Evolutionary conservation across 1,139 yeast species (phyloP).

Genomic region (Kazachstania sp.): DNA sequence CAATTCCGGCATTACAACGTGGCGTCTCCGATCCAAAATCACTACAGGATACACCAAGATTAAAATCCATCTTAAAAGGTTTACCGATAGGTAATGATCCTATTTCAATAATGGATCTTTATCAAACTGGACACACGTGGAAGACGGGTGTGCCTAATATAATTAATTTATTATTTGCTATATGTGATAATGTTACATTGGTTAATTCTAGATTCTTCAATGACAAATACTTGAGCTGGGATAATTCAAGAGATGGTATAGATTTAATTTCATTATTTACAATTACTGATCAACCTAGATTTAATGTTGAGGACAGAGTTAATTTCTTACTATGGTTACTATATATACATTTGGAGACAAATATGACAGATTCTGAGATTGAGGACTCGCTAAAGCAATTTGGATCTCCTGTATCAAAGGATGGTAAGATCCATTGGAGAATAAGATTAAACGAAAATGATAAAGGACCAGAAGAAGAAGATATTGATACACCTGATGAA

Average conservation of each 20-base stretch:
- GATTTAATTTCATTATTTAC: conserved; percentile 43
- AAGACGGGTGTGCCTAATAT: conserved; percentile 34
- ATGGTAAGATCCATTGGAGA: not conserved
- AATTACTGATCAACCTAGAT: conserved; percentile 47
- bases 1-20: conserved; percentile 82
- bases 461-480: conserved; percentile 9
- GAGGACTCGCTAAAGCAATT: conserved; percentile 50
- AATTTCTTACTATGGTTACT: conserved; percentile 73
- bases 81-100: conserved; percentile 39
- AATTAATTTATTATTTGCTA: conserved; percentile 63
- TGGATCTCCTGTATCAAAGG: conserved; percentile 33
- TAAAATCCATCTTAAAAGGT: conserved; percentile 83
- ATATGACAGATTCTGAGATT: conserved; percentile 46
- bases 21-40: conserved; percentile 58
- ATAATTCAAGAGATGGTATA: not conserved
- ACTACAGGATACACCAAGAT: conserved; percentile 88
- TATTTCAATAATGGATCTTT: conserved; percentile 13
- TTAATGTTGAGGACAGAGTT: conserved; percentile 56
- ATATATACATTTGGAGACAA: conserved; percentile 72
- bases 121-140: conserved; percentile 6
- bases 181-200: conserved; percentile 57
- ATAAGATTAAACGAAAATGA: conserved; percentile 6
- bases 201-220: conserved; percentile 37
- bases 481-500: conserved; percentile 58
- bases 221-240: conserved; percentile 2